Base-by-base conservation (phyloP, 257 asterid genomes). In the Primulina eburnea region DNA sequence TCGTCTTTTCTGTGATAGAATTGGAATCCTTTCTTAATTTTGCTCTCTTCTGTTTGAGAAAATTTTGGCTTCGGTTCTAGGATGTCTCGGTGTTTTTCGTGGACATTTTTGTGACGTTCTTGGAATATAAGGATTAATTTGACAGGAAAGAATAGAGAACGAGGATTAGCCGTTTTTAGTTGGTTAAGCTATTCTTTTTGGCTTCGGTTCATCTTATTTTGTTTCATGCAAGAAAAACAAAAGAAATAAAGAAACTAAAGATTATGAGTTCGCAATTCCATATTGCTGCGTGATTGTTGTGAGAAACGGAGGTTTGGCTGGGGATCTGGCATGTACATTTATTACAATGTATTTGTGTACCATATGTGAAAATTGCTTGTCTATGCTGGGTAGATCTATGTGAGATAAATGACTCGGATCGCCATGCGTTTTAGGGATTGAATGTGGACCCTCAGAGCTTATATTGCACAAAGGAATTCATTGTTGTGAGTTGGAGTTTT, bases 231-330 rank as follows among this genome's bases (percentile, higher is more conserved):
- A 61, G 73, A 33, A 1, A 24, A 24, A 24, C 26, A 24, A 24
- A 24, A 24, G 21, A 29, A 38, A 24, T 12, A 7, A 56, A 30
- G 5, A 52, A 35, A 12, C 1, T 2, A 32, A 21, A 52, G 18
- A 14, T 4, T 8, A n/a, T 63, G 52, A 63, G 11, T 64, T 64
- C n/a, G 47, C 47, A 20, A 24, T 75, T 29, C 17, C 24, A 10
- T 11, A 33, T 37, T 43, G 57, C 43, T 59, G 6, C 50, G 28
- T 32, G 26, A 56, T 20, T 55, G n/a, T 37, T 29, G 52, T 24
- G 33, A 34, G 32, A 40, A 65, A 14, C 30, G 35, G 14, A 26
- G 8, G 30, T 71, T 71, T 76, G 50, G 71, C 9, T 43, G 1
- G 55, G 30, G 55, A n/a, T 68, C 29, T 8, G 52, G 37, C 61